These are phyloP conservation scores for Pistacia atlantica DNA, from an alignment of 345 rosid genomes.

Conservation along the genomic window DNA sequence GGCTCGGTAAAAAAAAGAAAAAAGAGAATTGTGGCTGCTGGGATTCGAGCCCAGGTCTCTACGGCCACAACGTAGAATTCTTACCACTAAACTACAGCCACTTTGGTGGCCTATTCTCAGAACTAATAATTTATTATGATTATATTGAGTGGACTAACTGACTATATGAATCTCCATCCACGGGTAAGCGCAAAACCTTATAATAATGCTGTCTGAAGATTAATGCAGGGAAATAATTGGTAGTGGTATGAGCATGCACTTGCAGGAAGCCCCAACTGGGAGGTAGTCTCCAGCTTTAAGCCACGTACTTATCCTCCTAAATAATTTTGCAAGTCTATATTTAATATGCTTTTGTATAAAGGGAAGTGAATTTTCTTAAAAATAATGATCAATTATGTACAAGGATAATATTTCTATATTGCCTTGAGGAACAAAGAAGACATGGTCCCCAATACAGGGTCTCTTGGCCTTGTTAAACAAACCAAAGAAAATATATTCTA, in stretches of 20 bases:
- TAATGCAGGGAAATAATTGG: too few relatives aligned
- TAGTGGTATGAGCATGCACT: too few relatives aligned
- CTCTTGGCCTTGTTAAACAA: neutral
- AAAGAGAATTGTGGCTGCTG: slow-evolving; percentile 61
- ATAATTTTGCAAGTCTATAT: too few relatives aligned
- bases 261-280: too few relatives aligned
- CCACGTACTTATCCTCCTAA: too few relatives aligned
- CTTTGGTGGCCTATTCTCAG: neutral
- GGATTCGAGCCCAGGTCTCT: slow-evolving; percentile 95
- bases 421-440: slow-evolving; percentile 11
- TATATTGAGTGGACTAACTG: too few relatives aligned
- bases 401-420: neutral
- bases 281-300: too few relatives aligned
- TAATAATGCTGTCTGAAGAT: too few relatives aligned
- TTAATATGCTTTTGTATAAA: neutral
- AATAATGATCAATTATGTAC: neutral
- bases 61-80: slow-evolving; percentile 90
- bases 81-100: slow-evolving; percentile 91
- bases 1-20: too few relatives aligned
- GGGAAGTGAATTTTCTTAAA: neutral
- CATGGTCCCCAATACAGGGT: slow-evolving; percentile 23
- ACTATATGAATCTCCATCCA: too few relatives aligned
- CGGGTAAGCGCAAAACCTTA: too few relatives aligned
- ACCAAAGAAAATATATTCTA: slow-evolving; percentile 21
- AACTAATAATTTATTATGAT: too few relatives aligned